These are phyloP conservation scores for Paramecium pentaurelia DNA, from an alignment of 73 alveolate genomes.

Conservation along the genomic window DNA sequence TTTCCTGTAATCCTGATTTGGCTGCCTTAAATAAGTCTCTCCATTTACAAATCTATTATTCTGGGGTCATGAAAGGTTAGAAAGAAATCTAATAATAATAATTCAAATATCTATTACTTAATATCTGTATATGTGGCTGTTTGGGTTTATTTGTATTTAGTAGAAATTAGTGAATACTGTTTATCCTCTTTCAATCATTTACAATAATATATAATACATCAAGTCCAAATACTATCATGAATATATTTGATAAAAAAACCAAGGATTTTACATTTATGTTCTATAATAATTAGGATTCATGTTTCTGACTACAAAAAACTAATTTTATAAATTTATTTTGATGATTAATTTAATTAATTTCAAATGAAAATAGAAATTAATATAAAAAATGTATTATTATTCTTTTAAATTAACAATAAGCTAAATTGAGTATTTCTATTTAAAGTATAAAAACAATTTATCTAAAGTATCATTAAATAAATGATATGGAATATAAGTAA, in stretches of 20 bases:
- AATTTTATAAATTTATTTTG: neutral
- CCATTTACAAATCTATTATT: neutral
- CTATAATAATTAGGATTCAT: neutral
- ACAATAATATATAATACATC: neutral
- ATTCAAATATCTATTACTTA: neutral
- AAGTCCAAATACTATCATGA: neutral
- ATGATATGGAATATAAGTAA: too few species aligned
- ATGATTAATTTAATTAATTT: neutral
- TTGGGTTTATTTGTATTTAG: neutral
- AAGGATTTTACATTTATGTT: neutral
- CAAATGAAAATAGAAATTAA: neutral
- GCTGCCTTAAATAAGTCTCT: constrained; percentile 5
- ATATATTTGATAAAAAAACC: neutral
- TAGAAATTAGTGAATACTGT: neutral
- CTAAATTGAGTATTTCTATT: too few species aligned
- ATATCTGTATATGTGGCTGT: neutral
- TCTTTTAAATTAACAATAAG: too few species aligned
- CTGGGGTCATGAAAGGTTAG: neutral
- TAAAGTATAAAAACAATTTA: too few species aligned
- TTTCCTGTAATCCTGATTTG: neutral
- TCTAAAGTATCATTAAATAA: too few species aligned
- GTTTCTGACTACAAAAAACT: neutral
- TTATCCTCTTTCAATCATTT: neutral
- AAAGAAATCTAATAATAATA: neutral
- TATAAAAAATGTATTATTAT: too few species aligned